Conservation (phyloP, 306 rosid species). For the Fagus sylvatica region DNA sequence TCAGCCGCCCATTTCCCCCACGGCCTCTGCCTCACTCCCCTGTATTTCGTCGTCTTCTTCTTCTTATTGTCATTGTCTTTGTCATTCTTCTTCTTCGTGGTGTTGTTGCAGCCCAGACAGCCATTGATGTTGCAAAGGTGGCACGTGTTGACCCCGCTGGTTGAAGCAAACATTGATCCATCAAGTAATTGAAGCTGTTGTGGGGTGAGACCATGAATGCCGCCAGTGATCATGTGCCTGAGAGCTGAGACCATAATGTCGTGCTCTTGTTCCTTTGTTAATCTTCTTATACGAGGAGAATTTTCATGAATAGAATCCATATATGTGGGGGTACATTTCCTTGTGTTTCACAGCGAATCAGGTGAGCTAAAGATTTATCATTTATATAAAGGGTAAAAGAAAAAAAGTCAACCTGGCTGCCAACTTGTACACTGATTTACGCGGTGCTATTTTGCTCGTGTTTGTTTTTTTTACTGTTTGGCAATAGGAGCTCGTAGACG, state of each 20-base stretch:
- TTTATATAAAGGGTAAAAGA: no score
- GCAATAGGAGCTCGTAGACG: no score
- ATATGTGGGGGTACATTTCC: no score
- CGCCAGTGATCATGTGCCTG: constrained; percentile 37
- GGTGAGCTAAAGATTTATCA: no score
- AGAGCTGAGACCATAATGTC: constrained; percentile 59
- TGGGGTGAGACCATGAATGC: background rate
- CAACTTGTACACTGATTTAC: no score
- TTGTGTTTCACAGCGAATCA: no score
- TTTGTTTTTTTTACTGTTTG: no score
- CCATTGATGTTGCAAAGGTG: constrained; percentile 30
- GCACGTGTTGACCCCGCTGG: constrained; percentile 26
- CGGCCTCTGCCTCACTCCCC: constrained; percentile 67
- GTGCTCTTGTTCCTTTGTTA: constrained; percentile 40
- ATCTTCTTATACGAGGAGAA: no score
- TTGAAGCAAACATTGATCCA: background rate
- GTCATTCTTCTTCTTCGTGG: background rate
- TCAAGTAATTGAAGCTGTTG: background rate
- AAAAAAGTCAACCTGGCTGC: no score
- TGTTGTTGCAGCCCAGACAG: constrained; percentile 48
- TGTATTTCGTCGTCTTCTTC: constrained; percentile 25
- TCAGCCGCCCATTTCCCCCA: constrained; percentile 77
- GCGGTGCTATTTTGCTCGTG: no score
- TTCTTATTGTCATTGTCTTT: background rate
- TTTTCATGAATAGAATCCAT: no score